Evolutionary conservation across 1,284 basidiomycete genomes (phyloP), one percentile per base, ranked within the genome.

Genomic region (Rhizoctonia solani): DNA sequence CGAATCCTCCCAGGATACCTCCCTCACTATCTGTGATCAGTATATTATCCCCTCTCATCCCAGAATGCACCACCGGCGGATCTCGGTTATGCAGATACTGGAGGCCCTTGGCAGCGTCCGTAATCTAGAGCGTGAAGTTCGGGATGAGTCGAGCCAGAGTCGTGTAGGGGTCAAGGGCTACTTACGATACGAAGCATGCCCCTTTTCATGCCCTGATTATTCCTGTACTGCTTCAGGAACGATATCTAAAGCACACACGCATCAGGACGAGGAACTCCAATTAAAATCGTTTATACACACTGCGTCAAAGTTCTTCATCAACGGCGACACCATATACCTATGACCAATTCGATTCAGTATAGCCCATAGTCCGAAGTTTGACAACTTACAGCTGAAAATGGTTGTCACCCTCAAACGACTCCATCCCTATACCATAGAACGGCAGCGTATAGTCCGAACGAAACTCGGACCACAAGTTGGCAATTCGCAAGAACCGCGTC

Each of bases 381-480:
- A n/a, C 27, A 27, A 65, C 46, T 39, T 39, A 63, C 58, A 63
- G 47, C 13, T 63, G 58, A n/a, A 32, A 63, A 52, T 53, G 34
- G 21, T 39, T 19, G 14, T 63, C 59, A 1, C 32, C 37, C 41
- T 21, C 47, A 34, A 21, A 32, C 23, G 34, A 30, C 32, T 50
- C 47, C 58, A 63, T 52, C 16, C 58, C 58, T 50, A 63, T 41
- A n/a, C 58, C 58, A 52, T 63, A 63, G 27, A 63, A 63, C 3
- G 58, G 58, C 32, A 63, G 23, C 19, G 58, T 63, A 34, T 63
- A 52, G 11, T 63, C 58, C 16, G 46, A 63, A 32, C 30, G 50
- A 6, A 63, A 50, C 32, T 29, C 19, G 6, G 14, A 3, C 58
- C 58, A 63, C 16, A 63, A 27, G 32, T 52, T 37, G 13, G 58